Percentiles rank a stretch among this genome's conserved stretches.
Conservation (phyloP, 1,284 basidiomycete species). For the Fomitopsis pinicola region DNA sequence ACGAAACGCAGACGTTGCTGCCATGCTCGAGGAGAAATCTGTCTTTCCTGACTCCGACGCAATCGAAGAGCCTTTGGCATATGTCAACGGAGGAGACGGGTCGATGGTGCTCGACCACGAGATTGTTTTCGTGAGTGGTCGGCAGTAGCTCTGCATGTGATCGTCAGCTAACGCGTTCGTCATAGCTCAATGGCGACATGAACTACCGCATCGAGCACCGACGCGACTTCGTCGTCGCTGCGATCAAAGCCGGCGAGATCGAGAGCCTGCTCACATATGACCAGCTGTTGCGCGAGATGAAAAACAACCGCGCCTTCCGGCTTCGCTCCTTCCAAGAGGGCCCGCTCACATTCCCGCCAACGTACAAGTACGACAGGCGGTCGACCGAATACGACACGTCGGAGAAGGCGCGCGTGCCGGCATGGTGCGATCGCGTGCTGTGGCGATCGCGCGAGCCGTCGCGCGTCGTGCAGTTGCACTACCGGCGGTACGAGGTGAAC, state of each 20-base stretch:
- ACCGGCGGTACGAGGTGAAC: slow-evolving; percentile 78
- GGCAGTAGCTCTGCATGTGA: not conserved
- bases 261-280: slow-evolving; percentile 72
- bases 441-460: slow-evolving; percentile 64
- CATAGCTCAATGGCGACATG: slow-evolving; percentile 76
- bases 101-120: slow-evolving; percentile 95
- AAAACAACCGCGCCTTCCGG: slow-evolving; percentile 80
- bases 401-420: slow-evolving; percentile 85
- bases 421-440: slow-evolving; percentile 95
- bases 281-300: slow-evolving; percentile 88
- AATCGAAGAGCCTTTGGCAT: slow-evolving; percentile 55
- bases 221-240: slow-evolving; percentile 73
- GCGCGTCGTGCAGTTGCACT: slow-evolving; percentile 60
- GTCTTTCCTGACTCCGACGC: slow-evolving; percentile 53
- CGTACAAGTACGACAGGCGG: slow-evolving; percentile 92
- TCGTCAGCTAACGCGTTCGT: not conserved
- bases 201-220: slow-evolving; percentile 95
- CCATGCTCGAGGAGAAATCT: slow-evolving; percentile 78
- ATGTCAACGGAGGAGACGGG: slow-evolving; percentile 89
- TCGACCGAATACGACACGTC: slow-evolving; percentile 82
- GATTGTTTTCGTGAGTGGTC: slow-evolving; percentile 75
- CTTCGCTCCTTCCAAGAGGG: slow-evolving; percentile 84
- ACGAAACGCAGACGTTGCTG: slow-evolving; percentile 83
- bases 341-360: slow-evolving; percentile 79
- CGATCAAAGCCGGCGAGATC: slow-evolving; percentile 64